These are phyloP conservation scores for Thraustochytrium sp. DNA, from an alignment of 352 stramenopile species.

Conservation along the genomic window DNA sequence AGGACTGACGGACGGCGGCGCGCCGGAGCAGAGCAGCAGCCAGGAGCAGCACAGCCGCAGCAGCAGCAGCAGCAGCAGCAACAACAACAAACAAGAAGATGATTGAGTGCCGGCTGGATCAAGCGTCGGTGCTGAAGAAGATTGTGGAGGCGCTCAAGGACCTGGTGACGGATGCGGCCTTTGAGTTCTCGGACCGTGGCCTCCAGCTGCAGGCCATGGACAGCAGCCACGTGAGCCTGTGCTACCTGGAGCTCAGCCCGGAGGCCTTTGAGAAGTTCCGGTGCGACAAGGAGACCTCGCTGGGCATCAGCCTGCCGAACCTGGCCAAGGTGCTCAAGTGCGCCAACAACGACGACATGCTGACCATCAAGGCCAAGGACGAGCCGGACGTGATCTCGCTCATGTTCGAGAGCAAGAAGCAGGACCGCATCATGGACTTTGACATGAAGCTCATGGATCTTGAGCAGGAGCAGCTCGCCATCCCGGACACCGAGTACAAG, in stretches of 20 bases:
- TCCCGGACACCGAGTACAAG: conserved; percentile 97
- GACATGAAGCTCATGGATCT: conserved; percentile 99
- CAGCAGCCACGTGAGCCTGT: conserved; percentile 95
- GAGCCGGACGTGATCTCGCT: conserved; percentile 85
- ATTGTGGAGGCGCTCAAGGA: conserved; percentile 99
- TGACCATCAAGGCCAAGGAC: conserved; percentile 96
- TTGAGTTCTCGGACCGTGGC: conserved; percentile 86
- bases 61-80: background rate
- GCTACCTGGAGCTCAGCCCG: conserved; percentile 82
- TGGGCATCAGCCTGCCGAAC: conserved; percentile 94
- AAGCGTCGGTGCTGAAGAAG: conserved; percentile 96
- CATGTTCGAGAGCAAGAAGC: conserved; percentile 93
- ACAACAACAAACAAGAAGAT: conserved; percentile 67
- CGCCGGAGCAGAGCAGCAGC: too few relatives aligned
- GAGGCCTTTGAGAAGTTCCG: conserved; percentile 96
- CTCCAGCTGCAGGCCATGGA: conserved; percentile 90
- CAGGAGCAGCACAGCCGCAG: background rate
- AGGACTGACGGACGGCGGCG: too few relatives aligned
- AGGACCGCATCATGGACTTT: conserved; percentile 87
- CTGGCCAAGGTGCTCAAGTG: conserved; percentile 99
- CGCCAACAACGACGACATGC: conserved; percentile 92
- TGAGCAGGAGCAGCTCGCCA: conserved; percentile 95
- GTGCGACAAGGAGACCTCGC: conserved; percentile 92
- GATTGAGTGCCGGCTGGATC: conserved; percentile 94
- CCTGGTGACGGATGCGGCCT: conserved; percentile 96